These are phyloP conservation scores for Lactarius sanguifluus DNA, from an alignment of 768 basidiomycete genomes.

Conservation along the genomic window DNA sequence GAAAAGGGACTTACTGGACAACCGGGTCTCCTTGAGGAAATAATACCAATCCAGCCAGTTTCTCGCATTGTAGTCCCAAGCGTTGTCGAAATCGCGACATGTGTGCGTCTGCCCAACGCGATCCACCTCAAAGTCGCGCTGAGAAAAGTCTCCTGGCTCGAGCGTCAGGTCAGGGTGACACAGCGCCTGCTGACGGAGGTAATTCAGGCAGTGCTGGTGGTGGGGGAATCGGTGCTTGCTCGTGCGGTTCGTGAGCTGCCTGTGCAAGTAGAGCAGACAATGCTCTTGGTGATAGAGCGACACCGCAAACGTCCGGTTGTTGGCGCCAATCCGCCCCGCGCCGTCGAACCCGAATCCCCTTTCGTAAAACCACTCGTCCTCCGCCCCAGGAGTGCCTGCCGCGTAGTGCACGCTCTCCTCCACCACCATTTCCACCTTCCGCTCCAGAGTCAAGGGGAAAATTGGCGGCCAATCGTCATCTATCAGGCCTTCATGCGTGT, in stretches of 20 bases:
- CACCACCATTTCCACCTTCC: constrained; percentile 15
- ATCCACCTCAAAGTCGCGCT: constrained; percentile 34
- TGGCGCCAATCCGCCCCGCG: constrained; percentile 3
- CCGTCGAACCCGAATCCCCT: constrained; percentile 18
- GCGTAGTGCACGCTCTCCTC: constrained; percentile 19
- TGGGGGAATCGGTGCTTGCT: constrained; percentile 34
- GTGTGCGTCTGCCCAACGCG: constrained; percentile 37
- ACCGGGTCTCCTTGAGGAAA: constrained; percentile 1
- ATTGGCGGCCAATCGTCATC: constrained; percentile 11
- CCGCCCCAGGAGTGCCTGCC: neutral
- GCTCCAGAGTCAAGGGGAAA: neutral
- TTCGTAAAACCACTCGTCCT: constrained; percentile 12
- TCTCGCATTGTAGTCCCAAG: constrained; percentile 24
- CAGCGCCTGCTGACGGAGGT: constrained; percentile 41
- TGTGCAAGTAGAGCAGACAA: constrained; percentile 37
- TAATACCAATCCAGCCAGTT: constrained; percentile 13
- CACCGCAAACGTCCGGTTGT: constrained; percentile 34
- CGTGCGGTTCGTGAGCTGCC: constrained; percentile 31
- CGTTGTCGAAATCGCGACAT: constrained; percentile 39
- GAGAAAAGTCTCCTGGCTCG: constrained; percentile 34
- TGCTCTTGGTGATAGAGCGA: constrained; percentile 52
- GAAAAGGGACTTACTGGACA: neutral
- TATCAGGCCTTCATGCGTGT: constrained; percentile 5
- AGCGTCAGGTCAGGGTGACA: constrained; percentile 43
- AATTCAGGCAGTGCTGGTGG: constrained; percentile 42